Evolutionary conservation across 805 yeast species (phyloP).

Genomic region (Ogataea chonburiensis): DNA sequence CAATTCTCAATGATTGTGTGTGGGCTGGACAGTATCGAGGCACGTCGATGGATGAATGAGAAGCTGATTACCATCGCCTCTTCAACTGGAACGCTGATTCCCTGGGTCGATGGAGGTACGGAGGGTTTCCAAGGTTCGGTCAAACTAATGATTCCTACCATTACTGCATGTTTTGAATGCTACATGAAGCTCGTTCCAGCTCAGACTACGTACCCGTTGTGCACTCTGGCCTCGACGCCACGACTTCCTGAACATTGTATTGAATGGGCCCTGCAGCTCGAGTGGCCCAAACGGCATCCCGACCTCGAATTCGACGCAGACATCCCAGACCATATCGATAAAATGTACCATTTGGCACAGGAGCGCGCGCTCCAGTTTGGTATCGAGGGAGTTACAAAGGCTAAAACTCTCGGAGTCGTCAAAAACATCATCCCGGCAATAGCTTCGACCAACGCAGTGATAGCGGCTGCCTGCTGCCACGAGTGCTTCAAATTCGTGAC

Average conservation of each 20-base stretch:
- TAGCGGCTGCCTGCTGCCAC: conserved; percentile 86
- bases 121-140: conserved; percentile 94
- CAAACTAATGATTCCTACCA: conserved; percentile 79
- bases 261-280: conserved; percentile 79
- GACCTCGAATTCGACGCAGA: conserved; percentile 64
- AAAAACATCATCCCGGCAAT: conserved; percentile 92
- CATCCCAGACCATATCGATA: conserved; percentile 58
- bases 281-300: conserved; percentile 61
- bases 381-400: conserved; percentile 73
- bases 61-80: conserved; percentile 64
- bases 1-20: conserved; percentile 75
- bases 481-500: conserved; percentile 82
- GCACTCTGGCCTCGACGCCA: conserved; percentile 95
- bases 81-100: conserved; percentile 47
- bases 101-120: conserved; percentile 90
- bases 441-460: conserved; percentile 89
- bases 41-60: conserved; percentile 85
- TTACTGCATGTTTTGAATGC: conserved; percentile 92
- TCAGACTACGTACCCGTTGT: conserved; percentile 74
- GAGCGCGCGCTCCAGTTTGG: conserved; percentile 61
- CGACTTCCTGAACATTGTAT: conserved; percentile 91
- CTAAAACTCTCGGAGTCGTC: conserved; percentile 79
- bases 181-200: conserved; percentile 71
- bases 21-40: conserved; percentile 87
- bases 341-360: conserved; percentile 56